These are phyloP conservation scores for Striga hermonthica DNA, from an alignment of 305 asterid species.

Conservation along the genomic window DNA sequence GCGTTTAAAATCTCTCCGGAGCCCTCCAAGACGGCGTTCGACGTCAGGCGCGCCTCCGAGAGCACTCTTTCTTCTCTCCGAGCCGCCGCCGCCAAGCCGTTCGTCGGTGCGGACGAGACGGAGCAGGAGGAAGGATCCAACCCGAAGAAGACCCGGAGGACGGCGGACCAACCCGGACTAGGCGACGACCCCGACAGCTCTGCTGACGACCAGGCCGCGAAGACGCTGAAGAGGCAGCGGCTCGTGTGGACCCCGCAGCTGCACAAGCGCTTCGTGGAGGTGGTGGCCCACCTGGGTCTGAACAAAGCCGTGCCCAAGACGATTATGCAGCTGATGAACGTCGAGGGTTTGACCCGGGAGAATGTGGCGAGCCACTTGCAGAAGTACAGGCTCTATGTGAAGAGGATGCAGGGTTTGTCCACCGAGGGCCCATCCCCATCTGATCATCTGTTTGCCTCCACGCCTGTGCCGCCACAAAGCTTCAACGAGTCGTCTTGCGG, in stretches of 20 bases:
- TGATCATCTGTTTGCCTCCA: conserved; percentile 67
- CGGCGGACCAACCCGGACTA: conserved; percentile 41
- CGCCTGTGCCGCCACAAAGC: conserved; percentile 70
- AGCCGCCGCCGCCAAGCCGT: conserved; percentile 36
- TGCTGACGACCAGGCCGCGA: conserved; percentile 46
- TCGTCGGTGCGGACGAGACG: conserved; percentile 31
- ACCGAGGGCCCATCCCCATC: conserved; percentile 73
- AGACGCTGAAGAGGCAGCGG: conserved; percentile 74
- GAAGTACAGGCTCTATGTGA: conserved; percentile 76
- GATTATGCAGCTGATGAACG: conserved; percentile 95
- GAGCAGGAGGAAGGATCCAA: conserved; percentile 50
- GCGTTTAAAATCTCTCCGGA: conserved; percentile 80
- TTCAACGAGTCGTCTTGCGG: conserved; percentile 56
- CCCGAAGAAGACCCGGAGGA: conserved; percentile 40
- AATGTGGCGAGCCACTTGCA: conserved; percentile 95
- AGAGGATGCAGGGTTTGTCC: conserved; percentile 79
- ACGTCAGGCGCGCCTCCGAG: conserved; percentile 72
- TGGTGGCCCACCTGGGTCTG: conserved; percentile 80
- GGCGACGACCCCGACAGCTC: conserved; percentile 36
- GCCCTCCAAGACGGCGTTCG: conserved; percentile 45
- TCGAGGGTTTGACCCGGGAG: conserved; percentile 89
- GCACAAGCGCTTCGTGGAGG: conserved; percentile 90
- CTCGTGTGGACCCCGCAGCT: conserved; percentile 98
- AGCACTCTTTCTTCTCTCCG: conserved; percentile 56
- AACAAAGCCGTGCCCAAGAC: conserved; percentile 92